Evolutionary conservation across 2,329 filamentous ascomycete species (phyloP).

Genomic region (Ophiostoma angusticollis): DNA sequence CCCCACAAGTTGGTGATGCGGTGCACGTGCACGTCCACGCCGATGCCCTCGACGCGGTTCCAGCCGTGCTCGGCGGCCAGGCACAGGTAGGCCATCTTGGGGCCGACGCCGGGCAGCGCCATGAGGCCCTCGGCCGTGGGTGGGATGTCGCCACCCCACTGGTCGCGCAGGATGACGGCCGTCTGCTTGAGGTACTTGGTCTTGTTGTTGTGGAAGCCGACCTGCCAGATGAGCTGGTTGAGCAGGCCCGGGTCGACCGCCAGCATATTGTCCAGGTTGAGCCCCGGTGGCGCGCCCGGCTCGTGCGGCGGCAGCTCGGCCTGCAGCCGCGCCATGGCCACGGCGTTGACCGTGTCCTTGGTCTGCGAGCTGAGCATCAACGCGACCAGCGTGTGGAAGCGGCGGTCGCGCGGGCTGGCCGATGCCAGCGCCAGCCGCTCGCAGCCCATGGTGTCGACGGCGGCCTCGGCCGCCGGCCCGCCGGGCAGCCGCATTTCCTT

Average conservation of each 20-base stretch:
- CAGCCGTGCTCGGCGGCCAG: slow-evolving; percentile 56
- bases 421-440: slow-evolving; percentile 52
- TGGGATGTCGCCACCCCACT: slow-evolving; percentile 65
- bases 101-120: slow-evolving; percentile 73
- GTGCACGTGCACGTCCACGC: slow-evolving; percentile 90
- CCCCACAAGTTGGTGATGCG: slow-evolving; percentile 91
- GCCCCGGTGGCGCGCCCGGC: slow-evolving; percentile 32
- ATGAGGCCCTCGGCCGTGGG: slow-evolving; percentile 62
- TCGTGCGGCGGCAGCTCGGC: slow-evolving; percentile 49
- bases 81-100: slow-evolving; percentile 89
- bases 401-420: slow-evolving; percentile 41
- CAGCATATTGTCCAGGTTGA: slow-evolving; percentile 68
- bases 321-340: slow-evolving; percentile 68
- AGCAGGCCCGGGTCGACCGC: slow-evolving; percentile 50
- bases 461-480: slow-evolving; percentile 53
- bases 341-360: slow-evolving; percentile 81
- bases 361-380: slow-evolving; percentile 90
- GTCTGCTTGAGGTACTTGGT: slow-evolving; percentile 64
- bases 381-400: slow-evolving; percentile 76
- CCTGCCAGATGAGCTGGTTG: slow-evolving; percentile 67
- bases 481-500: slow-evolving; percentile 57
- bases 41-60: slow-evolving; percentile 59
- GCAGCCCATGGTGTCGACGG: slow-evolving; percentile 97
- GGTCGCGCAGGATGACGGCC: slow-evolving; percentile 58
- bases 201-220: slow-evolving; percentile 94